These are phyloP conservation scores for Penicillium robsamsonii DNA, from an alignment of 495 filamentous ascomycete genomes.

Conservation along the genomic window DNA sequence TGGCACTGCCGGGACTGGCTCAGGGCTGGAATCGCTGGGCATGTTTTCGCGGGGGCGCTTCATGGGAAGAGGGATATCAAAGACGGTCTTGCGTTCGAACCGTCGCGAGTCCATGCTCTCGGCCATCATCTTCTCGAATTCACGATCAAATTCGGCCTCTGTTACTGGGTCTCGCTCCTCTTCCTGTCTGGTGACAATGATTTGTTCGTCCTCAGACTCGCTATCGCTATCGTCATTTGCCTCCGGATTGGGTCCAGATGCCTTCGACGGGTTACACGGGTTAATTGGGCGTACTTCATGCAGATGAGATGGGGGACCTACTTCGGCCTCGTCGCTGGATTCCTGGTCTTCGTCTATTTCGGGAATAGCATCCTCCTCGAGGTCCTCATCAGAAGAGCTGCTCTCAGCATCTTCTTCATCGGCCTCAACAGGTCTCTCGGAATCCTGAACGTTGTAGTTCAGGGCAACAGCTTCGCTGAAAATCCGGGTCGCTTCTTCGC, in stretches of 20 bases:
- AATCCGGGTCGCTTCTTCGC: constrained; percentile 78
- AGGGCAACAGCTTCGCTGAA: constrained; percentile 86
- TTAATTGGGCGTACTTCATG: constrained; percentile 3
- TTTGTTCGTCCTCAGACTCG: constrained; percentile 76
- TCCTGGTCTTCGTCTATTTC: constrained; percentile 58
- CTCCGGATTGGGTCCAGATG: constrained; percentile 50
- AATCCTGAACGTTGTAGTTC: constrained; percentile 76
- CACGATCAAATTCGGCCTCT: constrained; percentile 96
- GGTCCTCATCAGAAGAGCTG: constrained; percentile 60
- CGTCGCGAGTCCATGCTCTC: constrained; percentile 92
- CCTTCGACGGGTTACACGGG: constrained; percentile 27
- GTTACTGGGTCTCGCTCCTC: constrained; percentile 90
- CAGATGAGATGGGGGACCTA: constrained; percentile 20
- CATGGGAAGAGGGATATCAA: constrained; percentile 93
- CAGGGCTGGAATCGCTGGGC: constrained; percentile 39
- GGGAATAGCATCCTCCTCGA: constrained; percentile 55
- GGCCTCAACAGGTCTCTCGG: constrained; percentile 61
- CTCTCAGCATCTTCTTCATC: constrained; percentile 65
- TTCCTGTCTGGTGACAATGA: constrained; percentile 84
- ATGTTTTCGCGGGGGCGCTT: constrained; percentile 65
- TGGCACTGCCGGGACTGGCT: constrained; percentile 37
- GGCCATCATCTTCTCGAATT: constrained; percentile 98
- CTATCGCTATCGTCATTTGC: constrained; percentile 40
- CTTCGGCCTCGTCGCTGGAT: constrained; percentile 60
- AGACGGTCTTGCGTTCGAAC: constrained; percentile 88